Evolutionary conservation across 164 flowering plant species (phyloP), one percentile per base, ranked within the genome.

Genomic region (Stephania yunnanensis): DNA sequence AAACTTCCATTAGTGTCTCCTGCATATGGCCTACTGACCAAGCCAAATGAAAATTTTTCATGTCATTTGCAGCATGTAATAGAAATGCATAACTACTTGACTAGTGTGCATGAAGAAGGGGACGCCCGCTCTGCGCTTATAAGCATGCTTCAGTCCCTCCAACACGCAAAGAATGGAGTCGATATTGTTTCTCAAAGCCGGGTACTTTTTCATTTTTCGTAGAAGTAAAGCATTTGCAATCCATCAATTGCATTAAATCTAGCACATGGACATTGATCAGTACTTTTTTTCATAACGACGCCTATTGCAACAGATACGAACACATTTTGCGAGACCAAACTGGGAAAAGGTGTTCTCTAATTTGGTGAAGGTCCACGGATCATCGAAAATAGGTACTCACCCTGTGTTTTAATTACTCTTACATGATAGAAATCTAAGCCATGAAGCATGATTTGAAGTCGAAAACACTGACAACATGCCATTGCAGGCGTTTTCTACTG

Each of bases 321-420:
- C 99, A 7, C 99, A 95, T 81, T 95, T 95, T 82, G 90, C 97
- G 73, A 87, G 97, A 78, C 99, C 99, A 5, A 95, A 95, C 77
- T 92, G 99, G 99, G 88, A 86, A 80, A 95, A 89, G 83, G 96
- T 95, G 82, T 95, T 95, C 77, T 7, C 86, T 66, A 61, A 88
- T 22, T 75, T 95, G 76, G 88, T 93, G 30, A 78, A 2, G 5
- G 52, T 74, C 4, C 96, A 93, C 77, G 71, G 64, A 74, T 61
- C 83, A 65, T 75, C 91, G 66, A 83, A 89, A 46, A 90, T 95
- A 73, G 99, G 99, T 93, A 83, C 76, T 55, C 42, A 83, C 76
- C 52, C 42, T 22, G 6, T 64, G 46, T 2, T 20, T 53, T 20
- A 29, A n/a, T 69, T 68, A 20, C 15, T 15, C 74, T 67, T 4